phyloP scores from a whole-genome alignment of 1,139 yeast genomes.

The Candida buenavistaensis region DNA sequence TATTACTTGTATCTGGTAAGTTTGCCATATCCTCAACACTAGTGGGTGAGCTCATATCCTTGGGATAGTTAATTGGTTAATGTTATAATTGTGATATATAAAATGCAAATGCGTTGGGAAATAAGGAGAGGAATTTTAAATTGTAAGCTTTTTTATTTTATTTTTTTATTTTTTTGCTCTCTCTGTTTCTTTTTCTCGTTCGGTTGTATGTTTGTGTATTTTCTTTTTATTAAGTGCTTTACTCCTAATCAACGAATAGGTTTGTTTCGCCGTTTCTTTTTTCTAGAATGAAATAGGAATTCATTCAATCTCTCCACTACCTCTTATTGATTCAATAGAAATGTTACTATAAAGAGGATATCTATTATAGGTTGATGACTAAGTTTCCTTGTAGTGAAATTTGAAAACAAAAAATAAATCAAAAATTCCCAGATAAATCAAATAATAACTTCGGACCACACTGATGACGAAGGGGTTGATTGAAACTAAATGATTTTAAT shows the following conservation, averaged over 20 bases:
- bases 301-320: too few relatives aligned
- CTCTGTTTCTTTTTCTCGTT: constrained; percentile 1
- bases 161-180: constrained; percentile 1
- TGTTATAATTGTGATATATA: neutral
- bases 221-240: constrained; percentile 2
- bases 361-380: too few relatives aligned
- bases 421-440: too few relatives aligned
- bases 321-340: too few relatives aligned
- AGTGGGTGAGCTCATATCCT: constrained; percentile 39
- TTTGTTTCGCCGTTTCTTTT: too few relatives aligned
- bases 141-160: constrained; percentile 1
- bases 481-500: too few relatives aligned
- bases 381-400: too few relatives aligned
- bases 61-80: neutral
- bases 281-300: too few relatives aligned
- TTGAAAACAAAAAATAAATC: too few relatives aligned
- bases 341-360: too few relatives aligned
- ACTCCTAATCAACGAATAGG: constrained; percentile 12
- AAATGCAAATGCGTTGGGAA: neutral
- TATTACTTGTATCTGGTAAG: constrained; percentile 7
- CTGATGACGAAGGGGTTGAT: too few relatives aligned
- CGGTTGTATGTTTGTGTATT: constrained; percentile 2
- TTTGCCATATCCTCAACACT: constrained; percentile 25
- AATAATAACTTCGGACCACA: too few relatives aligned
- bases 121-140: constrained; percentile 5